A percentile compares a stretch with the other conserved stretches of the same genome.
Evolutionary conservation across 768 basidiomycete species (phyloP).

Genomic region (Phaeotremella fagi): DNA sequence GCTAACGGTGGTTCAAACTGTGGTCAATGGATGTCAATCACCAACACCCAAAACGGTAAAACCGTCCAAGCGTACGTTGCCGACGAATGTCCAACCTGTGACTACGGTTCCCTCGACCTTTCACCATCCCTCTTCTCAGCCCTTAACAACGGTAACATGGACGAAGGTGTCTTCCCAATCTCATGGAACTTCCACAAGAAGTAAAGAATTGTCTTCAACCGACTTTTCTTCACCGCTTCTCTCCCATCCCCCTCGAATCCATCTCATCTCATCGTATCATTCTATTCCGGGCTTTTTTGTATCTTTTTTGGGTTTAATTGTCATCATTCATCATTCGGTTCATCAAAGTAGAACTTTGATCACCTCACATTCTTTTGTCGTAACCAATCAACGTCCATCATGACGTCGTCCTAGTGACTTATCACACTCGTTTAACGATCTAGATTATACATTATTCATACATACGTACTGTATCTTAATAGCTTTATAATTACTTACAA

Average conservation of each 20-base stretch:
- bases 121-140: slow-evolving; percentile 31
- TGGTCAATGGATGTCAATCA: slow-evolving; percentile 35
- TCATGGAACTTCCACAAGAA: slow-evolving; percentile 31
- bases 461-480: no score
- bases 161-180: slow-evolving; percentile 31
- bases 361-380: no score
- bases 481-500: no score
- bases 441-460: no score
- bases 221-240: background rate
- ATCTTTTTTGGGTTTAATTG: background rate
- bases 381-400: no score
- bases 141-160: slow-evolving; percentile 22
- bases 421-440: no score
- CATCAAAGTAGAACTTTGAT: no score
- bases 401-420: no score
- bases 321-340: no score
- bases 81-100: slow-evolving; percentile 45
- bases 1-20: slow-evolving; percentile 27
- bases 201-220: slow-evolving; percentile 5
- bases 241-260: background rate
- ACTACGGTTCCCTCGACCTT: slow-evolving; percentile 38
- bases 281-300: slow-evolving; percentile 1
- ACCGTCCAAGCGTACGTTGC: slow-evolving; percentile 29
- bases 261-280: background rate
- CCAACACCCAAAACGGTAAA: slow-evolving; percentile 39